These are phyloP conservation scores for Ajuga reptans DNA, from an alignment of 305 asterid genomes.

Conservation along the genomic window DNA sequence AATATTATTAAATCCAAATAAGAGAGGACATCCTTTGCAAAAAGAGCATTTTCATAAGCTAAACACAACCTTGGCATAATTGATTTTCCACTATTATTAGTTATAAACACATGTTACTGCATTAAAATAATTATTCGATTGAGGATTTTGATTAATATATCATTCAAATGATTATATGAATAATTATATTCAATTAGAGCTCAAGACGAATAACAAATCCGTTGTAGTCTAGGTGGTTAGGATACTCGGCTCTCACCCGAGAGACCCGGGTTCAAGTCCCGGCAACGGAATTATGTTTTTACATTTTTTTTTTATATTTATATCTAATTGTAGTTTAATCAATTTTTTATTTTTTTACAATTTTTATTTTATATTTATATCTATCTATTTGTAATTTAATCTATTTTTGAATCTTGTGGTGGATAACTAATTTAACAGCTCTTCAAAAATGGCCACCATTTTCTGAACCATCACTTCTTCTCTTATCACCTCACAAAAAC, in stretches of 20 bases:
- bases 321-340: too few relatives aligned
- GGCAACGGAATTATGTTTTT: conserved; percentile 89
- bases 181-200: too few relatives aligned
- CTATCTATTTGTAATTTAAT: not conserved
- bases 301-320: not conserved
- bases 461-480: conserved; percentile 7
- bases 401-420: conserved; percentile 20
- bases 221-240: conserved; percentile 88
- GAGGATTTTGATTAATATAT: too few relatives aligned
- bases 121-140: too few relatives aligned
- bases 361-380: not conserved
- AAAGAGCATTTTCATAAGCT: too few relatives aligned
- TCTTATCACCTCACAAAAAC: conserved; percentile 25
- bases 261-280: conserved; percentile 98
- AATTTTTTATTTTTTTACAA: too few relatives aligned
- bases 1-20: too few relatives aligned
- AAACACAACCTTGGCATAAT: too few relatives aligned
- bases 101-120: too few relatives aligned
- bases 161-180: too few relatives aligned
- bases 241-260: conserved; percentile 98
- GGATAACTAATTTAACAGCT: conserved; percentile 35
- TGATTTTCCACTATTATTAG: too few relatives aligned
- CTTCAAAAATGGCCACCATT: conserved; percentile 13
- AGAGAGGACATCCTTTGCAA: too few relatives aligned
- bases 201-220: conserved; percentile 21